phyloP scores from a whole-genome alignment of 768 basidiomycete genomes.

The Panellus pusillus region DNA sequence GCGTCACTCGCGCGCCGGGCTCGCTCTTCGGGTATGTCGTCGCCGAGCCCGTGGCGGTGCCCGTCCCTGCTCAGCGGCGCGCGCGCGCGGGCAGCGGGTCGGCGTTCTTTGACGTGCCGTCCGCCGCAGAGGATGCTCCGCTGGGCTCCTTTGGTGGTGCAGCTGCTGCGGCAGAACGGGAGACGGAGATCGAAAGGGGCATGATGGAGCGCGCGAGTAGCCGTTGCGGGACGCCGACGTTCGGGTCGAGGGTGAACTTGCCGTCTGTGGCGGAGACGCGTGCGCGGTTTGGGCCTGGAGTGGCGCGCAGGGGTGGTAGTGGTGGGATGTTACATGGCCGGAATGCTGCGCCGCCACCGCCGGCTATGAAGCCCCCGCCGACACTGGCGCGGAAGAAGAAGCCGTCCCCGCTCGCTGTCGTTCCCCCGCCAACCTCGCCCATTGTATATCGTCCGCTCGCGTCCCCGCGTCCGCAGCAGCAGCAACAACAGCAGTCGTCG shows the following conservation, averaged over 20 bases:
- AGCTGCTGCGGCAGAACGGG: constrained; percentile 12
- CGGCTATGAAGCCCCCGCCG: constrained; percentile 24
- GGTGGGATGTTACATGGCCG: constrained; percentile 2
- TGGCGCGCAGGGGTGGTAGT: constrained; percentile 17
- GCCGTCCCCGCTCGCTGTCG: constrained; percentile 33
- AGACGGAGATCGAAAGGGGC: constrained; percentile 32
- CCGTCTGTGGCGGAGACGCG: constrained; percentile 47
- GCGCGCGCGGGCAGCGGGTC: constrained; percentile 24
- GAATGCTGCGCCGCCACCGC: constrained; percentile 4
- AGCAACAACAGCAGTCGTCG: constrained; percentile 22
- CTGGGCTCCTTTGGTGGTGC: constrained; percentile 4
- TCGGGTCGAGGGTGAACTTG: constrained; percentile 52
- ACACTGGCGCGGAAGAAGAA: constrained; percentile 32
- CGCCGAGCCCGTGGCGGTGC: constrained; percentile 61
- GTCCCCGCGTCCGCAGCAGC: constrained; percentile 9
- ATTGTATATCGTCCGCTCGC: constrained; percentile 9
- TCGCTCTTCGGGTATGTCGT: constrained; percentile 72
- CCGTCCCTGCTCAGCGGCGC: constrained; percentile 29
- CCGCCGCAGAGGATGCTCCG: background rate
- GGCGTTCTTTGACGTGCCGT: constrained; percentile 25
- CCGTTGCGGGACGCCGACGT: constrained; percentile 61
- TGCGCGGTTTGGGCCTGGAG: constrained; percentile 37
- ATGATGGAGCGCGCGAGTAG: constrained; percentile 47
- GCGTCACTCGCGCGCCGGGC: constrained; percentile 57
- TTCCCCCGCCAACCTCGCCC: constrained; percentile 23